Evolutionary conservation across 2,329 filamentous ascomycete genomes (phyloP), one percentile per base, ranked within the genome.

Genomic region (Pestalotiopsis sp.): DNA sequence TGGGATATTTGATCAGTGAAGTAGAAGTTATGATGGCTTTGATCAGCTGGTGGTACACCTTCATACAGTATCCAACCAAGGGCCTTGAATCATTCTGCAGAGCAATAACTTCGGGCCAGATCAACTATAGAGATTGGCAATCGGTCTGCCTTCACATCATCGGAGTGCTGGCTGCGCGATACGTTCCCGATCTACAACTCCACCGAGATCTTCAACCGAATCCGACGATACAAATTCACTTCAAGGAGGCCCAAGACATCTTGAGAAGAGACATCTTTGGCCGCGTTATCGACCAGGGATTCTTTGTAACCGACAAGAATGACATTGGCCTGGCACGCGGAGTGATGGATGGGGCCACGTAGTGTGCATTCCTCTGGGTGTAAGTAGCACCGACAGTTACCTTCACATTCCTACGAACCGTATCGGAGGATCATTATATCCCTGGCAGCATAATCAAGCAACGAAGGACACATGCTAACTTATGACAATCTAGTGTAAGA

Each of bases 121-220:
- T n/a, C 1, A 0, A 14, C 6, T 6, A 1, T 45, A 2, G 0
- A 17, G 41, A 3, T 2, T 45, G 41, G 41, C 13, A 0, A 1
- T n/a, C 14, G 1, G 3, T 45, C 2, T 45, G 41, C 41, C 6
- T 4, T 4, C 41, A 45, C 17, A 17, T 45, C 14, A 4, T 45
- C 6, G 41, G 41, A 45, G 6, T n/a, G 14, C 4, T 45, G 4
- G 41, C 41, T n/a, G 3, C 13, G 41, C 1, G 3, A n/a, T 4
- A n/a, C 2, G 4, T 45, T 45, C 41, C 41, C 4, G 9, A 7
- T 2, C 17, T 45, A 5, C 41, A 14, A n/a, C 17, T 11, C 4
- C 41, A 45, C 5, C 13, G 4, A n/a, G 3, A 45, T 3, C 41
- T 45, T 45, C 41, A 45, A 1, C 41, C 41, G 14, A 45, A n/a